phyloP scores from a whole-genome alignment of 495 filamentous ascomycete species.

The Aspergillus indologenus region DNA sequence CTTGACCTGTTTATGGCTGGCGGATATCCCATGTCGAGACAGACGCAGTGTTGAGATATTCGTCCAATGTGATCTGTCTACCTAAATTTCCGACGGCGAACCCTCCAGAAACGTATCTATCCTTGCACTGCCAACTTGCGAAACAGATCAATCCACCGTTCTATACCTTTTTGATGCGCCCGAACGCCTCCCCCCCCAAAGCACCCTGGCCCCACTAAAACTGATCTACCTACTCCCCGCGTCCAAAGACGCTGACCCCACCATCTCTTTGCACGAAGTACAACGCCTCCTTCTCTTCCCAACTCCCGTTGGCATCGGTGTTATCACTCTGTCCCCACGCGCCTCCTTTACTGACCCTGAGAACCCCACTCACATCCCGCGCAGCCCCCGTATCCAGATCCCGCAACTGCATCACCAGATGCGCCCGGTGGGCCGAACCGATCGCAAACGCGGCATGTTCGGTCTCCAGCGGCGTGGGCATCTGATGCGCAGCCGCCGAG shows the following conservation, averaged over 20 bases:
- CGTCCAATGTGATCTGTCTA: conserved; percentile 36
- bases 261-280: conserved; percentile 78
- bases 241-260: conserved; percentile 75
- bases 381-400: conserved; percentile 80
- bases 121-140: neutral
- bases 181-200: too few relatives aligned
- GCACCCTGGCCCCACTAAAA: conserved; percentile 6
- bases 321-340: conserved; percentile 36
- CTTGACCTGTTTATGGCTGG: conserved; percentile 45
- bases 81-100: conserved; percentile 16
- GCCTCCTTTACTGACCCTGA: conserved; percentile 67
- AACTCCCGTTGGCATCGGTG: conserved; percentile 25
- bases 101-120: conserved; percentile 5
- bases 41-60: conserved; percentile 43
- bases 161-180: conserved; percentile 16
- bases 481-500: conserved; percentile 27
- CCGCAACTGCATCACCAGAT: conserved; percentile 64
- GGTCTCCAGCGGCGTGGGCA: conserved; percentile 57
- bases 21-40: conserved; percentile 45
- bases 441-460: conserved; percentile 68
- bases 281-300: conserved; percentile 68
- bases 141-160: neutral
- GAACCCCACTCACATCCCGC: conserved; percentile 84
- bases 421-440: conserved; percentile 70
- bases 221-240: conserved; percentile 49